Conservation (phyloP, 2,329 filamentous ascomycete genomes). For the Fusarium tuaranense region DNA sequence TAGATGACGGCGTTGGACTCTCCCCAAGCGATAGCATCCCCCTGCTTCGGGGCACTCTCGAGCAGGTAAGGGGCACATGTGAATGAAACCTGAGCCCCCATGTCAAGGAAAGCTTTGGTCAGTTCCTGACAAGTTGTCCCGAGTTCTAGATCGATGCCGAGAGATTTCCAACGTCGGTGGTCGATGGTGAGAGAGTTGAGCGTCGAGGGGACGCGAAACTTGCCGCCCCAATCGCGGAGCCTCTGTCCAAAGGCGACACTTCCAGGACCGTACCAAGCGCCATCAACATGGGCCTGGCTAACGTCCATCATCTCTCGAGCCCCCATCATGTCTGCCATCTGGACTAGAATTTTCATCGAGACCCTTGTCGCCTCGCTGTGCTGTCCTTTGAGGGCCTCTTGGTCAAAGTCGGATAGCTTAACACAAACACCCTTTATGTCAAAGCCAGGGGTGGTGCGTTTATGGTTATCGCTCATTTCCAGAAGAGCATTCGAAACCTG, state of each 20-base stretch:
- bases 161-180: conserved; percentile 31
- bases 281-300: conserved; percentile 31
- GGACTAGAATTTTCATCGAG: conserved; percentile 28
- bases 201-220: conserved; percentile 28
- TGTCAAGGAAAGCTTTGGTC: conserved; percentile 27
- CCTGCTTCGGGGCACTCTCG: conserved; percentile 15
- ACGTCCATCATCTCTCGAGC: conserved; percentile 32
- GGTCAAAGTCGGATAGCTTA: conserved; percentile 20
- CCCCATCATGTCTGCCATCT: conserved; percentile 26
- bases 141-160: conserved; percentile 18
- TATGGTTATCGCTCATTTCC: not conserved
- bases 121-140: conserved; percentile 25
- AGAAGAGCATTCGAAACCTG: conserved; percentile 9
- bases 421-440: not conserved
- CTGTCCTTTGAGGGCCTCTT: conserved; percentile 13
- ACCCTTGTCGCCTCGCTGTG: conserved; percentile 25
- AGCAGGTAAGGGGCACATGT: conserved; percentile 40
- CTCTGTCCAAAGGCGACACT: conserved; percentile 24
- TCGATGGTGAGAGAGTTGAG: conserved; percentile 36
- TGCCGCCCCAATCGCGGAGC: conserved; percentile 30
- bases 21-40: conserved; percentile 33
- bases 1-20: conserved; percentile 40
- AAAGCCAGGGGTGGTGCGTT: too few relatives aligned
- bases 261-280: conserved; percentile 26
- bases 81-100: conserved; percentile 29